Conservation (phyloP, 1,284 basidiomycete genomes). For the Phylloporus gajari region DNA sequence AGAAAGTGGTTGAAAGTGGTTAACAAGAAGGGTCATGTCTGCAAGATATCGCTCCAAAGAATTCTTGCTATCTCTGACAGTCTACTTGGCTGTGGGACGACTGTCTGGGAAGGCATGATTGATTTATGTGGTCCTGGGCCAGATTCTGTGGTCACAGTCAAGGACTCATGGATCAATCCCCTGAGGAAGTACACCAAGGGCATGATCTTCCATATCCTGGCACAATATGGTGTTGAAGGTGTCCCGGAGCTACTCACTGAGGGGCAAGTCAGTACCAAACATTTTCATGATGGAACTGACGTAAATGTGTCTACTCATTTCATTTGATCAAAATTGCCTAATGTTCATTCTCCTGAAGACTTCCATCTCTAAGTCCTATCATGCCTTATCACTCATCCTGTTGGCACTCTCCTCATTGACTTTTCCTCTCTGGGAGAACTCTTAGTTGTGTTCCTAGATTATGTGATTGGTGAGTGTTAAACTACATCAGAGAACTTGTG, state of each 20-base stretch:
- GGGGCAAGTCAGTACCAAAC: conserved; percentile 12
- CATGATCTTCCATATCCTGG: conserved; percentile 14
- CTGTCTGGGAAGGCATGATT: too few relatives aligned
- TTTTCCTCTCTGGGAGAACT: conserved; percentile 9
- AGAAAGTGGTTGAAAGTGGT: too few relatives aligned
- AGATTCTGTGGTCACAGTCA: too few relatives aligned
- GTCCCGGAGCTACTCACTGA: conserved; percentile 12
- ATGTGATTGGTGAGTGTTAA: too few relatives aligned
- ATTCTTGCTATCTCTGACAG: too few relatives aligned
- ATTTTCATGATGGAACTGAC: neutral
- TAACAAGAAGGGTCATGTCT: too few relatives aligned
- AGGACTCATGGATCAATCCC: conserved; percentile 19
- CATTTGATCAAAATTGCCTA: neutral
- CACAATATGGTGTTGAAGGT: conserved; percentile 2
- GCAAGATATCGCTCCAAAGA: too few relatives aligned
- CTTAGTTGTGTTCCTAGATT: too few relatives aligned
- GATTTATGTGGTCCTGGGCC: too few relatives aligned
- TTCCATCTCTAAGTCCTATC: conserved; percentile 12
- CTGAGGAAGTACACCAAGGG: conserved; percentile 18
- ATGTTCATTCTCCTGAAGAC: neutral
- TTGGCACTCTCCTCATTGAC: neutral
- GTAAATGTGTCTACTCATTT: conserved; percentile 7
- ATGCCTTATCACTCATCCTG: conserved; percentile 8
- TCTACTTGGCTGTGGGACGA: too few relatives aligned
- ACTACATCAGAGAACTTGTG: too few relatives aligned